Evolutionary conservation across 2,329 filamentous ascomycete genomes (phyloP).

Genomic region (Fusarium secorum): DNA sequence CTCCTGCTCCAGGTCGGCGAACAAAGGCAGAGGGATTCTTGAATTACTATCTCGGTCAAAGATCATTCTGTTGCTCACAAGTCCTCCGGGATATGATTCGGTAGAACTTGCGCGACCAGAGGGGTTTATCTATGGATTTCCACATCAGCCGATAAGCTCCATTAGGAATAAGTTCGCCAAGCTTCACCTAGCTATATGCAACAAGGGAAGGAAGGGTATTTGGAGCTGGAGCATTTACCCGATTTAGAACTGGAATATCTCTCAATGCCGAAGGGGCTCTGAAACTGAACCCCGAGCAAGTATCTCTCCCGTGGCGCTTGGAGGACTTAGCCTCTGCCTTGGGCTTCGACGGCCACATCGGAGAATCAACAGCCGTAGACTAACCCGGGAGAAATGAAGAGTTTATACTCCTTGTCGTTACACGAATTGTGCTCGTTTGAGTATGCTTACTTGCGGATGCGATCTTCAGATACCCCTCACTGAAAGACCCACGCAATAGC

Average conservation of each 20-base stretch:
- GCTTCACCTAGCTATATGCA: not conserved
- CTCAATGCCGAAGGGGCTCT: not conserved
- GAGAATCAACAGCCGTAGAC: not conserved
- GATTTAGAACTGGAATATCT: not conserved
- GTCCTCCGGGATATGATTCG: not conserved
- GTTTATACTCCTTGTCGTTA: no score
- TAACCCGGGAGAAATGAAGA: no score
- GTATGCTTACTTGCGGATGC: not conserved
- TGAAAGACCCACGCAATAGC: not conserved
- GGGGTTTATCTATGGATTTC: not conserved
- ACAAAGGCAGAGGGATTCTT: not conserved
- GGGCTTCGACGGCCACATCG: not conserved
- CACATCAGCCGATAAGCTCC: not conserved
- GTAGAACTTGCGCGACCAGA: not conserved
- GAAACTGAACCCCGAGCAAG: not conserved
- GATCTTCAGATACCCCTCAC: not conserved
- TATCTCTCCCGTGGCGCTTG: not conserved
- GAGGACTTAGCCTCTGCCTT: not conserved
- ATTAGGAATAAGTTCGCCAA: fast-evolving
- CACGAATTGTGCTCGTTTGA: no score
- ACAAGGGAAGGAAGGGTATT: fast-evolving
- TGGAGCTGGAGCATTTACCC: not conserved
- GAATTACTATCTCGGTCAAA: fast-evolving
- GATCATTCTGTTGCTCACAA: fast-evolving
- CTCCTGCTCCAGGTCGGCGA: not conserved